Percentiles rank a stretch among this genome's conserved stretches.
These are phyloP conservation scores for Candida stauntonica DNA, from an alignment of 805 yeast species.

Conservation along the genomic window DNA sequence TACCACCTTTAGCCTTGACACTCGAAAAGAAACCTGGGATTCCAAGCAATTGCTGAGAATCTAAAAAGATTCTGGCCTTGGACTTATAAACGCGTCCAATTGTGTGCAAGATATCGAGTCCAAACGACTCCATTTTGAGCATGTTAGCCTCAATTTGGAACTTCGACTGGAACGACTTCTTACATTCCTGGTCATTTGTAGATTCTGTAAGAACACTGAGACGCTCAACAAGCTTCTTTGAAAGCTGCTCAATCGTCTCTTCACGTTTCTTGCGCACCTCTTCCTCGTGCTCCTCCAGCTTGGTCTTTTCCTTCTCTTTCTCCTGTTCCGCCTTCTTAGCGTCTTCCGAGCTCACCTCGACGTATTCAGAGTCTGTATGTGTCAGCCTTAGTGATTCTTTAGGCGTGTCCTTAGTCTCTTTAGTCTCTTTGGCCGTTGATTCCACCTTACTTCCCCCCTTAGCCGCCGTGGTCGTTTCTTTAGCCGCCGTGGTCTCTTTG, in stretches of 20 bases:
- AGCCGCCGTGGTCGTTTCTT: no score
- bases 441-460: no score
- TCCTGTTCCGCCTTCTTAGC: constrained; percentile 7
- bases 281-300: constrained; percentile 63
- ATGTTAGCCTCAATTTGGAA: constrained; percentile 79
- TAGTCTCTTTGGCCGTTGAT: neutral
- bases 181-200: constrained; percentile 56
- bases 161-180: constrained; percentile 57
- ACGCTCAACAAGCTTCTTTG: constrained; percentile 51
- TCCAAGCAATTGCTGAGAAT: constrained; percentile 59
- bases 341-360: no score
- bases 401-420: constrained; percentile 1
- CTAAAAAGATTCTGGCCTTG: constrained; percentile 60
- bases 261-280: constrained; percentile 66
- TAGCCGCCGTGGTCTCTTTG: constrained; percentile 1
- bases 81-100: constrained; percentile 66
- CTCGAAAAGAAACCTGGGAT: constrained; percentile 71
- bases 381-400: constrained; percentile 8
- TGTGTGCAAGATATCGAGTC: constrained; percentile 74
- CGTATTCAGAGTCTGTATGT: no score
- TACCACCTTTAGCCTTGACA: constrained; percentile 68
- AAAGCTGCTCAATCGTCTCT: constrained; percentile 58
- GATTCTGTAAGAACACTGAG: constrained; percentile 58
- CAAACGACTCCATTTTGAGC: constrained; percentile 78
- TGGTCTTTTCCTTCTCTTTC: constrained; percentile 38